These are phyloP conservation scores for Colletotrichum sp. DNA, from an alignment of 2,329 filamentous ascomycete genomes.

Conservation along the genomic window DNA sequence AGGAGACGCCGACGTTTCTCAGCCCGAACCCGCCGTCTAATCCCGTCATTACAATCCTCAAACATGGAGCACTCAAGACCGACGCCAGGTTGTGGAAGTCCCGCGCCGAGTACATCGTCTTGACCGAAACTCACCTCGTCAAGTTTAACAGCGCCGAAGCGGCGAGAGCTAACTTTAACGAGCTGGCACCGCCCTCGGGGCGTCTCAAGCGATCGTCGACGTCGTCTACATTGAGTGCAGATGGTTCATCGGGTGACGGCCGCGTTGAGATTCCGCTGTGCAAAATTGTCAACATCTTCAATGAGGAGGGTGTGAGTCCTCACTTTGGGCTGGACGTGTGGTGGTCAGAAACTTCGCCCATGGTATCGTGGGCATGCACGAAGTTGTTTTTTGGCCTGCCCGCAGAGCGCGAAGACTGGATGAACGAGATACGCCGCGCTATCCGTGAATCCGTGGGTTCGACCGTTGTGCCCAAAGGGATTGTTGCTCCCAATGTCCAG, in stretches of 20 bases:
- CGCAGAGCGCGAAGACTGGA: conserved; percentile 54
- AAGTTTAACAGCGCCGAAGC: conserved; percentile 54
- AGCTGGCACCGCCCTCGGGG: conserved; percentile 33
- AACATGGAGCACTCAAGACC: conserved; percentile 52
- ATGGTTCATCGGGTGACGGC: conserved; percentile 38
- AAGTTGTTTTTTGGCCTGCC: conserved; percentile 55
- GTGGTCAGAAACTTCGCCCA: conserved; percentile 54
- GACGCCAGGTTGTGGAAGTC: conserved; percentile 55
- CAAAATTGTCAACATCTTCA: conserved; percentile 57
- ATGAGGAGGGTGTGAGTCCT: conserved; percentile 53
- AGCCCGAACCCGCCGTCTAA: conserved; percentile 31
- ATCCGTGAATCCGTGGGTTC: conserved; percentile 42
- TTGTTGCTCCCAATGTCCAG: conserved; percentile 52
- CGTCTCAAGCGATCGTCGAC: conserved; percentile 26
- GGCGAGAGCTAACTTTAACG: conserved; percentile 52
- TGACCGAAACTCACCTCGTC: conserved; percentile 55
- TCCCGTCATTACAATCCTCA: conserved; percentile 42
- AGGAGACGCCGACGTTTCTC: conserved; percentile 13
- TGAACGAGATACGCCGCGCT: conserved; percentile 50
- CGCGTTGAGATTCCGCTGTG: conserved; percentile 54
- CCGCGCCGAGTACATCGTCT: conserved; percentile 55
- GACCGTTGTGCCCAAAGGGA: conserved; percentile 34
- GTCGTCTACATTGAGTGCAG: conserved; percentile 28
- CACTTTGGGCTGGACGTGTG: conserved; percentile 61
- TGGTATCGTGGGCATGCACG: conserved; percentile 50